Percentiles rank a stretch among this genome's conserved stretches.
Evolutionary conservation across 257 asterid genomes (phyloP).

Genomic region (Forsythia suspensa): DNA sequence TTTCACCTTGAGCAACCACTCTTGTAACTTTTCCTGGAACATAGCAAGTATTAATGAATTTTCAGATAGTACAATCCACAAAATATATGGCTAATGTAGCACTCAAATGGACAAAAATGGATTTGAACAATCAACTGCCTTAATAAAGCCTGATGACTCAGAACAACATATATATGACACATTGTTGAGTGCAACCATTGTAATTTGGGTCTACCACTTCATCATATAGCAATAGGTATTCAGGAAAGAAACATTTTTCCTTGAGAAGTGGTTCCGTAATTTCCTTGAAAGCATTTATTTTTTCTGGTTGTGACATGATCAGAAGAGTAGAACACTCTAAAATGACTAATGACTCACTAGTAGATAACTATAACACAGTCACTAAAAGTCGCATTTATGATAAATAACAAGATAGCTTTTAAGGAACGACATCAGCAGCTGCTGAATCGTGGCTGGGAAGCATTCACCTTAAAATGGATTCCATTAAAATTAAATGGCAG

Average conservation of each 20-base stretch:
- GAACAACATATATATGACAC: background rate
- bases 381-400: background rate
- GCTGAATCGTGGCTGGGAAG: constrained; percentile 6
- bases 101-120: constrained; percentile 10
- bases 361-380: background rate
- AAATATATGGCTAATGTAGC: constrained; percentile 9
- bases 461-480: background rate
- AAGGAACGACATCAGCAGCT: background rate
- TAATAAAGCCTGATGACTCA: background rate
- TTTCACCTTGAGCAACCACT: constrained; percentile 68
- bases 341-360: background rate
- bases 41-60: constrained; percentile 14
- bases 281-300: background rate
- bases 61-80: background rate
- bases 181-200: background rate
- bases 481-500: background rate
- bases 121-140: background rate
- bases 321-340: constrained; percentile 7
- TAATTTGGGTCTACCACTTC: background rate
- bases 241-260: background rate
- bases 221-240: background rate
- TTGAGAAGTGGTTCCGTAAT: constrained; percentile 1
- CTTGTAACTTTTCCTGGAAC: constrained; percentile 85
- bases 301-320: constrained; percentile 11
- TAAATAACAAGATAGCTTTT: constrained; percentile 15